These are phyloP conservation scores for Starmerella riodocensis DNA, from an alignment of 805 yeast species.

Conservation along the genomic window DNA sequence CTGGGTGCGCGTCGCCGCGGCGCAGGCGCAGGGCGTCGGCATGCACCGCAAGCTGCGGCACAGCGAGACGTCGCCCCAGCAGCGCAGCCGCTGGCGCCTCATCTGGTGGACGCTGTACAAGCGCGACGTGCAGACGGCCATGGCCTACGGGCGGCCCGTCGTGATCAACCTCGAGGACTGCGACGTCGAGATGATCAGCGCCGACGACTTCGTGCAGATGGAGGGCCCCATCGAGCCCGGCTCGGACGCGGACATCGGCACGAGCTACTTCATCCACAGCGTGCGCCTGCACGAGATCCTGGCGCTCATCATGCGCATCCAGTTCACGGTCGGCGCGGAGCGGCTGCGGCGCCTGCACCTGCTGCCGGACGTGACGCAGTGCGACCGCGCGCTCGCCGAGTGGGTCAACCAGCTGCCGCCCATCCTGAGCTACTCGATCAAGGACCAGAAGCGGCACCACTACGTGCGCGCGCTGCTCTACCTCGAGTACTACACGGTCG, in stretches of 20 bases:
- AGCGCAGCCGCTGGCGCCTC: conserved; percentile 31
- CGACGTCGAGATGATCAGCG: conserved; percentile 57
- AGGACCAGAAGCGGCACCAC: conserved; percentile 35
- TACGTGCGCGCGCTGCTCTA: conserved; percentile 47
- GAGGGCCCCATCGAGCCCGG: conserved; percentile 28
- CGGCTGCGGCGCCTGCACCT: conserved; percentile 31
- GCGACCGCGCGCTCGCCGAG: conserved; percentile 63
- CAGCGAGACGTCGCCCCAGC: conserved; percentile 30
- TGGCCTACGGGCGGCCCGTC: conserved; percentile 63
- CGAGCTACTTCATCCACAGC: conserved; percentile 41
- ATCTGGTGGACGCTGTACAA: conserved; percentile 69
- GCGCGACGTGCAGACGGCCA: conserved; percentile 55
- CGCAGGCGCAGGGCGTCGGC: conserved; percentile 64
- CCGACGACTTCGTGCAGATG: conserved; percentile 39
- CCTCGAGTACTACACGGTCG: conserved; percentile 58
- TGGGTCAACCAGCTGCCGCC: conserved; percentile 61
- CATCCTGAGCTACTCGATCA: conserved; percentile 47
- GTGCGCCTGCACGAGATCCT: conserved; percentile 58
- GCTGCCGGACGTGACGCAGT: conserved; percentile 42
- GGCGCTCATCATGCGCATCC: conserved; percentile 55
- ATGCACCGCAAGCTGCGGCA: conserved; percentile 37
- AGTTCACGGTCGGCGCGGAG: conserved; percentile 57
- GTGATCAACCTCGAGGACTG: conserved; percentile 58
- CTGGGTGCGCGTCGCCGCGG: conserved; percentile 58
- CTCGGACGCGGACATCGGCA: conserved; percentile 32